Percentiles rank a stretch among this genome's conserved stretches.
Evolutionary conservation across 768 basidiomycete species (phyloP).

Genomic region (Cyclocybe aegerita): DNA sequence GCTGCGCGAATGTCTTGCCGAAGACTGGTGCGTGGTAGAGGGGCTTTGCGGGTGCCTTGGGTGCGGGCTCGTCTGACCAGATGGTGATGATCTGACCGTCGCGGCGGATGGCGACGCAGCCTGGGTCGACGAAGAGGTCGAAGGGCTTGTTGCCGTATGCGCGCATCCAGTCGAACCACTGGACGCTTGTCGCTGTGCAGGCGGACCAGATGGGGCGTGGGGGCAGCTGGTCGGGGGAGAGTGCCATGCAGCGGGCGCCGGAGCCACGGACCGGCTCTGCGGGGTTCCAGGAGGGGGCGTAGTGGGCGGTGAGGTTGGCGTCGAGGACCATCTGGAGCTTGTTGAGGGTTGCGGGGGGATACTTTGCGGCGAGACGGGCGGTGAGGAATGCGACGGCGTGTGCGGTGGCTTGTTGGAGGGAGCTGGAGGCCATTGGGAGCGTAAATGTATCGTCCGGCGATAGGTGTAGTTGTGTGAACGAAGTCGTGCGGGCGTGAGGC

Average conservation of each 20-base stretch:
- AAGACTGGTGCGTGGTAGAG: slow-evolving; percentile 15
- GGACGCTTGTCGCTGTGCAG: slow-evolving; percentile 65
- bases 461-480: slow-evolving; percentile 30
- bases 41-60: slow-evolving; percentile 22
- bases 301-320: slow-evolving; percentile 70
- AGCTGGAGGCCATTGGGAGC: slow-evolving; percentile 37
- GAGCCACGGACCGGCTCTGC: slow-evolving; percentile 67
- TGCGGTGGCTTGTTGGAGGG: slow-evolving; percentile 66
- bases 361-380: slow-evolving; percentile 54
- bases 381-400: slow-evolving; percentile 78
- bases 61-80: slow-evolving; percentile 61
- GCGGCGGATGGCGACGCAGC: slow-evolving; percentile 69
- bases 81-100: slow-evolving; percentile 53
- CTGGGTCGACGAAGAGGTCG: slow-evolving; percentile 81
- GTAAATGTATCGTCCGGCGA: slow-evolving; percentile 64
- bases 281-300: slow-evolving; percentile 64
- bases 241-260: slow-evolving; percentile 70
- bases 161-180: slow-evolving; percentile 82
- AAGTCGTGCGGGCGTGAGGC: slow-evolving; percentile 30
- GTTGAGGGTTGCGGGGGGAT: slow-evolving; percentile 61
- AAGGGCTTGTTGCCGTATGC: slow-evolving; percentile 69
- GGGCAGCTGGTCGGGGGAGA: slow-evolving; percentile 68
- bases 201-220: slow-evolving; percentile 72
- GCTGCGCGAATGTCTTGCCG: slow-evolving; percentile 69
- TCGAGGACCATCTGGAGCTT: slow-evolving; percentile 73